Evolutionary conservation across 1,139 yeast genomes (phyloP), one percentile per base, ranked within the genome.

Genomic region (Yamadazyma oceani): DNA sequence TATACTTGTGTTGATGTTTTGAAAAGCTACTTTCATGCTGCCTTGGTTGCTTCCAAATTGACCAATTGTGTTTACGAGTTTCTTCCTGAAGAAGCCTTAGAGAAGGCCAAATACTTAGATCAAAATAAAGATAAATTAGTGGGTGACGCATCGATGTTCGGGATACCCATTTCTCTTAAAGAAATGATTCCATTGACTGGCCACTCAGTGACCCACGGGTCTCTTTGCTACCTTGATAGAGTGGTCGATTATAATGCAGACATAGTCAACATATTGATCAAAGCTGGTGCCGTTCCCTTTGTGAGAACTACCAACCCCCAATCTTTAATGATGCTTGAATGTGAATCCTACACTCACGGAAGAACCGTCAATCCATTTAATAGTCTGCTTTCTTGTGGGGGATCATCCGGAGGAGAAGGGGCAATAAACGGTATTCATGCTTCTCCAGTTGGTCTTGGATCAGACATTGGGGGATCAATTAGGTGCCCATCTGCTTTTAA

Each of bases 231-330:
- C 30, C 30, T 27, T 16, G 30, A 57, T 33, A 39, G 57, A 26
- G 44, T 55, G 7, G 53, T 47, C 14, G 56, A 49, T 35, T 48
- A 54, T 36, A 43, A 54, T 42, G 55, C 55, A n/a, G 57, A 47
- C 34, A 49, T 55, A 16, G 57, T 52, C 19, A 42, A 51, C 17
- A 51, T 54, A 17, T 40, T 54, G 37, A 35, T 22, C 17, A 43
- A 39, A 17, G 41, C 38, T 26, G 63, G 60, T 5, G 60, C 57
- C 3, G 50, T 54, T 25, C 46, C 50, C 10, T 53, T 47, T 37
- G 50, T 66, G 25, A 62, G 82, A 55, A 77, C 83, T 3, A 69
- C 75, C 31, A 67, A 75, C 45, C 84, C 84, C 9, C 82, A 77
- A 55, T 58, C 75, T 9, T 57, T 78, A 46, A 78, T 79, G 83